A percentile compares a stretch with the other conserved stretches of the same genome.
Evolutionary conservation across 208 protist species (phyloP).

Genomic region (Leishmania gerbilli): DNA sequence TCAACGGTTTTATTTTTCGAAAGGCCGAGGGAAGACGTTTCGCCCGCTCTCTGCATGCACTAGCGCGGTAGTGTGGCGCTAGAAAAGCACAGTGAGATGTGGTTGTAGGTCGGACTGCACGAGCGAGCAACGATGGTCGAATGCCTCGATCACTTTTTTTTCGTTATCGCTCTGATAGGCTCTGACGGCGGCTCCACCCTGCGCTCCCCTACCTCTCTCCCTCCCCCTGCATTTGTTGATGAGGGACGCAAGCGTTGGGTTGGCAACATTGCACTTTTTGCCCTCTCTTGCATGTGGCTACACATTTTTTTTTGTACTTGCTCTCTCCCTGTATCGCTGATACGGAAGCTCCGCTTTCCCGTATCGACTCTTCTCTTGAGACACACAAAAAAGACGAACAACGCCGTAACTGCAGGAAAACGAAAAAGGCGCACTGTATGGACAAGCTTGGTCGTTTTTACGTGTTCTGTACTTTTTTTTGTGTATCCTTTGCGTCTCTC

Average conservation of each 20-base stretch:
- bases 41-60: not conserved
- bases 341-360: not conserved
- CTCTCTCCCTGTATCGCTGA: conserved; percentile 13
- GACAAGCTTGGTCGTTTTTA: not conserved
- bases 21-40: not conserved
- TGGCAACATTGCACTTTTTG: not conserved
- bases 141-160: not conserved
- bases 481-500: not conserved
- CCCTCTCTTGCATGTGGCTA: not conserved
- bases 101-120: not conserved
- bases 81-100: not conserved
- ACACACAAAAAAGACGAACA: not conserved
- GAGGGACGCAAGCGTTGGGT: not conserved
- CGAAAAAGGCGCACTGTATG: not conserved
- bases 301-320: not conserved
- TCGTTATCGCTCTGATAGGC: not conserved
- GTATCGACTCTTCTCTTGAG: conserved; percentile 3
- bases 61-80: not conserved
- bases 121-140: not conserved
- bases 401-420: not conserved
- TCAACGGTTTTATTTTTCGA: not conserved
- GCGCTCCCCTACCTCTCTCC: not conserved
- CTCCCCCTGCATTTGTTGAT: not conserved
- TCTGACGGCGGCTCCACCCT: not conserved
- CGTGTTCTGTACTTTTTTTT: conserved; percentile 4